Evolutionary conservation across 164 flowering plant genomes (phyloP), one percentile per base, ranked within the genome.

Genomic region (Nymphaea colorata): DNA sequence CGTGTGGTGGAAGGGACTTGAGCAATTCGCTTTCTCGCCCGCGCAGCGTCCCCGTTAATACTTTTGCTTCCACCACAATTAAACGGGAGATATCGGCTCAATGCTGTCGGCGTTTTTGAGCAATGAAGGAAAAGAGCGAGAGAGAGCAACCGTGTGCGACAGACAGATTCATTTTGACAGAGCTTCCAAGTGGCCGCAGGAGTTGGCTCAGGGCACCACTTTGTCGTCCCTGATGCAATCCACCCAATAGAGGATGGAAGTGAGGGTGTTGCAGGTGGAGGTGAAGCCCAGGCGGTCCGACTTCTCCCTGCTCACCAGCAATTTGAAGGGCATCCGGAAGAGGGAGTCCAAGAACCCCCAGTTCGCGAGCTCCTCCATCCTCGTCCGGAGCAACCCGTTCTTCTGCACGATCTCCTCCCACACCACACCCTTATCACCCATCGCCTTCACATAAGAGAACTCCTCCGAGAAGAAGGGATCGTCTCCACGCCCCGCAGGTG

Each of bases 381-480:
- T 79, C 12, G 87, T 83, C 59, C 42, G 41, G 4, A 72, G 45
- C 42, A 93, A 66, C 16, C 93, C 90, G 51, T 82, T 77, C 68
- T 75, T 77, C 67, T 4, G 76, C 45, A 86, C 87, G 62, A 93
- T 86, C 74, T 86, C 96, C 41, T 79, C 76, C 98, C 97, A 93
- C 4, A 82, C 80, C 4, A 43, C 43, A 10, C 77, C 76, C 75
- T 80, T 90, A 44, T 83, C 88, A 0, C 67, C 77, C 96, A 93
- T 87, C 3, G 76, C 72, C 11, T 11, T 36, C 0, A 80, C 71
- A 65, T 68, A 85, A 60, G 4, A 11, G 44, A 80, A 84, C 17
- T 75, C 82, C 61, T 74, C 71, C 2, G 67, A 67, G 14, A 86
- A 84, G 36, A 15, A 17, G 59, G 41, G 60, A 16, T 57, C 61